phyloP scores from a whole-genome alignment of 345 rosid genomes.

The Hibiscus tridactylites region DNA sequence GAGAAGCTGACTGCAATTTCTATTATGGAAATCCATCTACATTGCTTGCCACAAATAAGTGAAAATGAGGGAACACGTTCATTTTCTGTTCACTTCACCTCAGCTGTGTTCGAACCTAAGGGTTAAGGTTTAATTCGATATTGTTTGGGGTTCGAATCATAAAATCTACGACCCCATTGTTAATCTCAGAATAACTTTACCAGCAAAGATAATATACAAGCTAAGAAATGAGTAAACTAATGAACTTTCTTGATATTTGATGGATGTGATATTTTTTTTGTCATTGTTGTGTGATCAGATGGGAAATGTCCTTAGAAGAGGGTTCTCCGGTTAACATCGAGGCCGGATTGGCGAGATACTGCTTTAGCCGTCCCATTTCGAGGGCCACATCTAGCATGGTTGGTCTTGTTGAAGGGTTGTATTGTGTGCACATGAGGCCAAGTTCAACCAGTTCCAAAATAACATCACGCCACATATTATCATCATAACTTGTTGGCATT shows the following conservation, averaged over 20 bases:
- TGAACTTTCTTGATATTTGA: background rate
- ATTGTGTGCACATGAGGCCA: constrained; percentile 73
- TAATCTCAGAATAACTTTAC: background rate
- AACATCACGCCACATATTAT: constrained; percentile 44
- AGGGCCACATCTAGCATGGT: constrained; percentile 67
- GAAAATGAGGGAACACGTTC: too few relatives aligned
- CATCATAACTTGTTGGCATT: constrained; percentile 23
- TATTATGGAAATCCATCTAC: constrained; percentile 2
- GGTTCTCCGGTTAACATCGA: constrained; percentile 21
- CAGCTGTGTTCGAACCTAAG: too few relatives aligned
- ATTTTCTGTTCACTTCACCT: too few relatives aligned
- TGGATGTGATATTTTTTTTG: background rate
- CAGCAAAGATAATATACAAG: background rate
- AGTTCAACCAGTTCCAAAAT: constrained; percentile 67
- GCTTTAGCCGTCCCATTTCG: constrained; percentile 70
- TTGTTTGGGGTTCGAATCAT: too few relatives aligned
- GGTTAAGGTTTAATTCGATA: background rate
- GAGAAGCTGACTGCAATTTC: constrained; percentile 5
- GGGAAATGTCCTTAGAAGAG: constrained; percentile 16
- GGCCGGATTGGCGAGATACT: constrained; percentile 42
- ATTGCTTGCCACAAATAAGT: background rate
- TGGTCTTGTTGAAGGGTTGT: constrained; percentile 68
- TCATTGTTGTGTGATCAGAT: background rate
- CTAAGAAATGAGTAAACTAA: constrained; percentile 13
- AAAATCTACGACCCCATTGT: too few relatives aligned